These are phyloP conservation scores for Paxillus rubicundulus DNA, from an alignment of 768 basidiomycete species.

Conservation along the genomic window DNA sequence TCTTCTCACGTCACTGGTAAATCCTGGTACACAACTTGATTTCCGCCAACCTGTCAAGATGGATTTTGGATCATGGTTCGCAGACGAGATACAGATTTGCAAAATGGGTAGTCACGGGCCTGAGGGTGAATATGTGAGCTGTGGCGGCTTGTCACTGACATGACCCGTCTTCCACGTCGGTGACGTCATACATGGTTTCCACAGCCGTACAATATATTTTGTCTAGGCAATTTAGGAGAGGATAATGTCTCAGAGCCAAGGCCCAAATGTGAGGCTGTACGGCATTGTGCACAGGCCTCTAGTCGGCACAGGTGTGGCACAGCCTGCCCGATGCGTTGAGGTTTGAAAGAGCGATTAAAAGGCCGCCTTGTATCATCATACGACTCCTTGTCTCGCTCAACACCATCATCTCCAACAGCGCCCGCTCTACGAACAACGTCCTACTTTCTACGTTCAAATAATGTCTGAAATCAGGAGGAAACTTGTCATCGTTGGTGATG, in stretches of 20 bases:
- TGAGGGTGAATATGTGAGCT: constrained; percentile 61
- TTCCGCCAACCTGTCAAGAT: constrained; percentile 32
- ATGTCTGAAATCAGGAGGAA: constrained; percentile 99
- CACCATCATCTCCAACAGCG: constrained; percentile 37
- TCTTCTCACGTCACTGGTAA: constrained; percentile 30
- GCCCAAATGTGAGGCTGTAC: constrained; percentile 11
- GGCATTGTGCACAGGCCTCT: constrained; percentile 17
- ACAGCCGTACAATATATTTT: neutral
- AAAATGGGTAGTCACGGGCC: constrained; percentile 66
- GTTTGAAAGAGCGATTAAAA: constrained; percentile 36
- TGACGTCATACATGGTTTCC: neutral
- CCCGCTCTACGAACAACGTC: constrained; percentile 31
- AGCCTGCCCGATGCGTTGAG: constrained; percentile 17
- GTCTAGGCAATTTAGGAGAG: too few species aligned
- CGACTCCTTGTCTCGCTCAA: constrained; percentile 40
- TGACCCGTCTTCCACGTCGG: neutral
- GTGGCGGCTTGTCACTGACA: constrained; percentile 20
- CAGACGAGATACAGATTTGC: constrained; percentile 63
- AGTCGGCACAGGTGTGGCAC: constrained; percentile 34
- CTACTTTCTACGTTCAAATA: constrained; percentile 36
- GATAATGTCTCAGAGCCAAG: neutral
- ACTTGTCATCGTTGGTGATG: constrained; percentile 98
- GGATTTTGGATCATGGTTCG: constrained; percentile 51
- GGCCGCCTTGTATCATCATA: constrained; percentile 35
- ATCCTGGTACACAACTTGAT: constrained; percentile 1